phyloP scores from a whole-genome alignment of 2,329 filamentous ascomycete genomes.

The Helotiales sp. region DNA sequence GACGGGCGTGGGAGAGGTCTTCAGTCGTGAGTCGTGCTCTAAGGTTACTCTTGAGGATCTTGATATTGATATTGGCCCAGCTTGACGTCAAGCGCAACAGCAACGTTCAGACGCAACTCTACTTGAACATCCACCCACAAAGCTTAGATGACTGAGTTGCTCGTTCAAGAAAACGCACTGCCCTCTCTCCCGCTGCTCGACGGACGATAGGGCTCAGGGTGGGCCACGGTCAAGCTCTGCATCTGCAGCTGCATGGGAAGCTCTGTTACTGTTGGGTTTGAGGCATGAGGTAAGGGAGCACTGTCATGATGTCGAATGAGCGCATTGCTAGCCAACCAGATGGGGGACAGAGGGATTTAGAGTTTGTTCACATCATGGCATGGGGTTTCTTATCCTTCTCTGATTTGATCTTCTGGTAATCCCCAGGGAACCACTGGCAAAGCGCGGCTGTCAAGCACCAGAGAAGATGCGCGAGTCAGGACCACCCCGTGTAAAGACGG shows the following conservation, averaged over 20 bases:
- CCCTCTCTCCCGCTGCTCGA: not conserved
- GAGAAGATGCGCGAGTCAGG: slow-evolving; percentile 7
- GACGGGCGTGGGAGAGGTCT: not conserved
- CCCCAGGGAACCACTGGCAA: slow-evolving; percentile 2
- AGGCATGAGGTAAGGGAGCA: not conserved
- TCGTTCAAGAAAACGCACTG: not conserved
- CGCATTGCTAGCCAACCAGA: not conserved
- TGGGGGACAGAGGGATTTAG: not conserved
- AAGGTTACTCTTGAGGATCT: not conserved
- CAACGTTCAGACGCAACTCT: too few species aligned
- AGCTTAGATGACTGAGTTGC: too few species aligned
- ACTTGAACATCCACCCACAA: too few species aligned
- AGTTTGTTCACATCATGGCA: slow-evolving; percentile 10
- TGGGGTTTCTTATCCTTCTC: not conserved
- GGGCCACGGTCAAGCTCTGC: not conserved
- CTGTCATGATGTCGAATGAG: not conserved
- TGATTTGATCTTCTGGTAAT: not conserved
- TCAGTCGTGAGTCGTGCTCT: not conserved
- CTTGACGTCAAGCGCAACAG: not conserved
- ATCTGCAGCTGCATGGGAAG: too few species aligned
- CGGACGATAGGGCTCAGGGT: not conserved
- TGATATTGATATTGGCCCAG: not conserved
- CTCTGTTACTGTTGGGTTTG: too few species aligned
- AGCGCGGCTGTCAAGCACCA: slow-evolving; percentile 2
- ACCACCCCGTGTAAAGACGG: not conserved